These are phyloP conservation scores for Tulasnella sp. DNA, from an alignment of 768 basidiomycete species.

Conservation along the genomic window DNA sequence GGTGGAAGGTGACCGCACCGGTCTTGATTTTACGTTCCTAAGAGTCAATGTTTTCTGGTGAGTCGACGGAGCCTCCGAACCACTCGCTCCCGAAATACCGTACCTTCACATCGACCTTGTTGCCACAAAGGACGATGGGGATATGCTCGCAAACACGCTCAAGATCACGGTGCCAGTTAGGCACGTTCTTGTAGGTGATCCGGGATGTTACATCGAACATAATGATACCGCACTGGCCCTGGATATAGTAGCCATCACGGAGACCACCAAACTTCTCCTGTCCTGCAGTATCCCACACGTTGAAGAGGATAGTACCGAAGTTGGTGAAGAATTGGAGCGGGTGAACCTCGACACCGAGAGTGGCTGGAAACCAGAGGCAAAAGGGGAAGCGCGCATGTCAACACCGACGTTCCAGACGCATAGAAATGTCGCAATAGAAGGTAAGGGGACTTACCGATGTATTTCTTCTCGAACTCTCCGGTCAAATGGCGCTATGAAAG, in stretches of 20 bases:
- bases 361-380: constrained; percentile 56
- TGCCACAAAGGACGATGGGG: constrained; percentile 97
- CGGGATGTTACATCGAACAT: constrained; percentile 99
- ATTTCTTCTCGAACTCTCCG: constrained; percentile 99
- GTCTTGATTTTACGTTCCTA: constrained; percentile 99
- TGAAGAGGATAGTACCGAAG: constrained; percentile 98
- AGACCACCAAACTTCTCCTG: constrained; percentile 99
- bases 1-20: constrained; percentile 96
- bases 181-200: constrained; percentile 99
- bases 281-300: constrained; percentile 99
- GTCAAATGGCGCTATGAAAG: constrained; percentile 84
- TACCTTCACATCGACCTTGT: constrained; percentile 99
- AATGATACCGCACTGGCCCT: constrained; percentile 99
- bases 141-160: constrained; percentile 99
- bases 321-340: constrained; percentile 95
- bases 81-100: constrained; percentile 32
- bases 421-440: not conserved
- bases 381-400: not conserved
- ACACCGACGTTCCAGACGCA: constrained; percentile 11
- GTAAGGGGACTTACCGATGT: constrained; percentile 67
- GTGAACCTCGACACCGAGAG: constrained; percentile 99
- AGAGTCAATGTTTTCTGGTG: constrained; percentile 24
- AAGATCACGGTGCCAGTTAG: constrained; percentile 99
- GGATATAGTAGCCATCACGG: constrained; percentile 93
- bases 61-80: not conserved